These are phyloP conservation scores for Exophiala sp. DNA, from an alignment of 2,329 filamentous ascomycete species.

Conservation along the genomic window DNA sequence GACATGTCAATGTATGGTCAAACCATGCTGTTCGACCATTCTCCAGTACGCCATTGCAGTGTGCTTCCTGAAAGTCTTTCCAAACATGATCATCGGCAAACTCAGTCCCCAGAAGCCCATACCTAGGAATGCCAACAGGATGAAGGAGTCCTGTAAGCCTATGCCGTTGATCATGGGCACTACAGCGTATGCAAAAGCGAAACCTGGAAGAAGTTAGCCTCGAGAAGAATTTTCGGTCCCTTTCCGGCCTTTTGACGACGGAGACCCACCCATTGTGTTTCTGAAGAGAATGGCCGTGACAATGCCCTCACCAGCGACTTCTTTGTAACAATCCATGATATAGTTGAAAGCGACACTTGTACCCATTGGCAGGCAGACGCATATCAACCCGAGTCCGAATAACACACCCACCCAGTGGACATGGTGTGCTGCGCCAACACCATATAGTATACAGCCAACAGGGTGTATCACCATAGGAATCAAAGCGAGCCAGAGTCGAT, in stretches of 20 bases:
- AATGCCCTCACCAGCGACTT: neutral
- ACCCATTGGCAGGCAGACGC: neutral
- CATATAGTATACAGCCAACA: constrained; percentile 32
- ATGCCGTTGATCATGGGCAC: neutral
- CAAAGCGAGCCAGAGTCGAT: constrained; percentile 26
- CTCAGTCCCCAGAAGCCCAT: neutral
- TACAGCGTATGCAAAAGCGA: neutral
- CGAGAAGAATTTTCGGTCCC: neutral
- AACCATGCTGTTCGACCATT: neutral
- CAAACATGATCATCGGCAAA: neutral
- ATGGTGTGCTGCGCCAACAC: constrained; percentile 48
- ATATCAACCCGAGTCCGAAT: constrained; percentile 34
- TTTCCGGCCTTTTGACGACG: neutral
- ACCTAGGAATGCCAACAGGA: neutral
- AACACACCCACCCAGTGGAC: constrained; percentile 50
- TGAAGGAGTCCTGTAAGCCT: neutral
- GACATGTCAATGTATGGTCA: neutral
- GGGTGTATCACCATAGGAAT: constrained; percentile 43
- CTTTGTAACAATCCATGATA: neutral
- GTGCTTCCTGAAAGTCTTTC: neutral
- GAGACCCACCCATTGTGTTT: neutral
- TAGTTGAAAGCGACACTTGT: neutral
- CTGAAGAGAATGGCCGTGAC: neutral
- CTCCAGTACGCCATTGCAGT: neutral
- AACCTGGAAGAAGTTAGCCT: neutral